Conservation (phyloP, 371 early-diverging fungal genomes). For the Blakeslea trispora region DNA sequence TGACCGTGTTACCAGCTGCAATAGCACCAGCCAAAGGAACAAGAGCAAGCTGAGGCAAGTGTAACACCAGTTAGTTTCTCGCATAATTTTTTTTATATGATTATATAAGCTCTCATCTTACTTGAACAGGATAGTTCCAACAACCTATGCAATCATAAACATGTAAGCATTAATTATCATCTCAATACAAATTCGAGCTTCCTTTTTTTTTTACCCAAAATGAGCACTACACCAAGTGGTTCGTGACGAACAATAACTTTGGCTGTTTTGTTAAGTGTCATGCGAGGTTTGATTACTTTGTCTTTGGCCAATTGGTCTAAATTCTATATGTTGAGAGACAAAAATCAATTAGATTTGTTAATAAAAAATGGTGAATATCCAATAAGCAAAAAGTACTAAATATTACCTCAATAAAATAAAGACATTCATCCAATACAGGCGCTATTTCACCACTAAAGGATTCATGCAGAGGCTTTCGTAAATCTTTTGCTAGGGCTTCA, state of each 20-base stretch:
- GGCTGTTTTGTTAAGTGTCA: slow-evolving; percentile 32
- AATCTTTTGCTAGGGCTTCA: slow-evolving; percentile 67
- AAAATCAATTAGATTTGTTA: no score
- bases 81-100: no score
- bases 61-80: no score
- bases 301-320: slow-evolving; percentile 65
- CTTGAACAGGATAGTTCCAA: slow-evolving; percentile 55
- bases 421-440: slow-evolving; percentile 55
- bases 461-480: slow-evolving; percentile 61
- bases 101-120: slow-evolving; percentile 5
- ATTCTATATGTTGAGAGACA: no score
- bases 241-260: slow-evolving; percentile 64
- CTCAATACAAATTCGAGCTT: not conserved
- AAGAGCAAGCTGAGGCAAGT: slow-evolving; percentile 17
- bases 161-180: no score
- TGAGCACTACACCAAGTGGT: slow-evolving; percentile 76
- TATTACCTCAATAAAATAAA: slow-evolving; percentile 44
- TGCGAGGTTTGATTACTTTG: slow-evolving; percentile 40
- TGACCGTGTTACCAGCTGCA: slow-evolving; percentile 84
- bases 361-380: no score
- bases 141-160: slow-evolving; percentile 28
- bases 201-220: slow-evolving; percentile 41
- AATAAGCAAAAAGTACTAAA: no score
- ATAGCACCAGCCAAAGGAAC: slow-evolving; percentile 69
- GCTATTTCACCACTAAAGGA: slow-evolving; percentile 65